phyloP scores from a whole-genome alignment of 1,139 yeast genomes.

The Hyphopichia wangnamkhiaoensis region DNA sequence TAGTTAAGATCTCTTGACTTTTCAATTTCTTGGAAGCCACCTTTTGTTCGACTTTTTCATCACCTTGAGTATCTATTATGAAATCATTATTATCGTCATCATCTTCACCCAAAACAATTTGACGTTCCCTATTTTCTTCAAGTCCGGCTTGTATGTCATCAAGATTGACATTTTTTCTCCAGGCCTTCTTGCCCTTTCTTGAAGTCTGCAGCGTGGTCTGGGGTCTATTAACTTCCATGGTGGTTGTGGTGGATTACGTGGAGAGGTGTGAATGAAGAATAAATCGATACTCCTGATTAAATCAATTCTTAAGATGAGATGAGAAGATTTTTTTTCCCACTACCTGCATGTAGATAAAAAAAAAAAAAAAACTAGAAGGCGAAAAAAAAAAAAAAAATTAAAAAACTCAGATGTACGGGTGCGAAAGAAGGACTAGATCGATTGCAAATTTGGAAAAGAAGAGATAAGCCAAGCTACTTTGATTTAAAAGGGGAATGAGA shows the following conservation, averaged over 20 bases:
- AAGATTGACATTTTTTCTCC: slow-evolving; percentile 94
- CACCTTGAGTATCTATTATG: slow-evolving; percentile 72
- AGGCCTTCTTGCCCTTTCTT: slow-evolving; percentile 89
- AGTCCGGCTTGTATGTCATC: slow-evolving; percentile 73
- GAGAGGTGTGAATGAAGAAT: background rate
- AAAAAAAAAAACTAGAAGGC: too few species aligned
- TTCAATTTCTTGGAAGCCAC: slow-evolving; percentile 52
- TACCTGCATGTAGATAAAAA: background rate
- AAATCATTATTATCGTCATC: slow-evolving; percentile 51
- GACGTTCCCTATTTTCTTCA: slow-evolving; percentile 67
- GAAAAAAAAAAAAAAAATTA: background rate
- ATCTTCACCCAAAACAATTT: slow-evolving; percentile 62
- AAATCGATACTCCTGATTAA: background rate
- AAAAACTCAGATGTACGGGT: background rate
- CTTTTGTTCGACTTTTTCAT: slow-evolving; percentile 26
- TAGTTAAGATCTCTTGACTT: slow-evolving; percentile 71
- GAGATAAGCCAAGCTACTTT: too few species aligned
- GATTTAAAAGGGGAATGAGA: too few species aligned
- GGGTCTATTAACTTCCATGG: slow-evolving; percentile 17
- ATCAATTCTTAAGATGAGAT: background rate
- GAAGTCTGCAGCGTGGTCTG: slow-evolving; percentile 55
- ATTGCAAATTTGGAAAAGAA: too few species aligned
- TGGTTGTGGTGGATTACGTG: background rate
- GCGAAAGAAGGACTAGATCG: too few species aligned
- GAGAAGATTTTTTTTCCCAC: background rate